A percentile compares a stretch with the other conserved stretches of the same genome.
These are phyloP conservation scores for Pythium brassicae DNA, from an alignment of 352 stramenopile species.

Conservation along the genomic window DNA sequence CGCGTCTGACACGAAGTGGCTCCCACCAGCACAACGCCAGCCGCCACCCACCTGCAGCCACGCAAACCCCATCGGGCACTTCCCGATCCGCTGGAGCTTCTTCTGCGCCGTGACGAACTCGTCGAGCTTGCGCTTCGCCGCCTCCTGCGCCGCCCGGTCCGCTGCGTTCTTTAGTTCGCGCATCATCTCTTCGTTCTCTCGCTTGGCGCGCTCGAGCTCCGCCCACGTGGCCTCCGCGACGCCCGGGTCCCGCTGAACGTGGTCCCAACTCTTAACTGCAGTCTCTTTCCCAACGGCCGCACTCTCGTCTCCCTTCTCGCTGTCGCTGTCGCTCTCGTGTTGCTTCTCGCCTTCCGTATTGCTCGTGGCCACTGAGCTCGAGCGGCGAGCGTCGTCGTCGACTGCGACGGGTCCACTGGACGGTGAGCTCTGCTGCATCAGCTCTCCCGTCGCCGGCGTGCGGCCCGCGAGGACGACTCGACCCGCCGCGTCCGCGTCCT, in stretches of 20 bases:
- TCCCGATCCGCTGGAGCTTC: slow-evolving; percentile 53
- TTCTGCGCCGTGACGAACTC: slow-evolving; percentile 39
- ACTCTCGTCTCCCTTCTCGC: slow-evolving; percentile 13
- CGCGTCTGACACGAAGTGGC: slow-evolving; percentile 68
- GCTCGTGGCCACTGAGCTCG: neutral
- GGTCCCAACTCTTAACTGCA: slow-evolving; percentile 10
- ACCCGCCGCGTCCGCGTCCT: slow-evolving; percentile 37
- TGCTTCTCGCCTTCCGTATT: neutral
- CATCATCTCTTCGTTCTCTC: slow-evolving; percentile 39
- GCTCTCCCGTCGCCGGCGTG: slow-evolving; percentile 24
- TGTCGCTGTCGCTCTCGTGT: slow-evolving; percentile 10
- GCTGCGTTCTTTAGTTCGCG: slow-evolving; percentile 12
- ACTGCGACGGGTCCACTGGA: slow-evolving; percentile 2
- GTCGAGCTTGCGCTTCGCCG: slow-evolving; percentile 23
- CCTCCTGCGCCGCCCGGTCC: slow-evolving; percentile 14
- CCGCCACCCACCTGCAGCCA: slow-evolving; percentile 57
- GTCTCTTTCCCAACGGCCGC: slow-evolving; percentile 12
- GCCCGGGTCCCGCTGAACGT: slow-evolving; percentile 30
- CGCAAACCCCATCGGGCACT: slow-evolving; percentile 59
- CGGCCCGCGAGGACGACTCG: slow-evolving; percentile 31
- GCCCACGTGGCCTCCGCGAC: slow-evolving; percentile 67
- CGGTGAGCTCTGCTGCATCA: slow-evolving; percentile 22
- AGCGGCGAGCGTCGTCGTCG: slow-evolving; percentile 5
- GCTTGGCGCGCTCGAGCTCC: slow-evolving; percentile 59
- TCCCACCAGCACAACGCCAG: slow-evolving; percentile 79